Percentiles rank a stretch among this genome's conserved stretches.
phyloP scores from a whole-genome alignment of 495 filamentous ascomycete genomes.

The Parachaetomium inaequale region DNA sequence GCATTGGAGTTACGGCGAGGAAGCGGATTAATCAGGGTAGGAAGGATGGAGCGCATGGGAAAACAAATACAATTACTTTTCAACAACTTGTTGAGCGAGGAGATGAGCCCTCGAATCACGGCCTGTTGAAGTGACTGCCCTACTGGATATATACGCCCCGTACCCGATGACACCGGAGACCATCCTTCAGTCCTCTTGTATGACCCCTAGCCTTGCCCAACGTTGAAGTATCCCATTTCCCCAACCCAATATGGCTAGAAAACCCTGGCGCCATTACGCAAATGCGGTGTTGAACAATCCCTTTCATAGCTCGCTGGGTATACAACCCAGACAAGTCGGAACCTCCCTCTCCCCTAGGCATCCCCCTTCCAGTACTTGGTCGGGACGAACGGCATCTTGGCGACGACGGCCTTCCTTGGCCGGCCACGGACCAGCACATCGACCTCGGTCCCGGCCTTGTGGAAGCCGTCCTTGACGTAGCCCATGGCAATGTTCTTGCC shows the following conservation, averaged over 20 bases:
- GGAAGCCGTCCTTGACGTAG: conserved; percentile 76
- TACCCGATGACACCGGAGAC: background rate
- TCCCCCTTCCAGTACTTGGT: conserved; percentile 65
- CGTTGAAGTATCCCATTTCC: conserved; percentile 8
- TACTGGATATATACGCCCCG: background rate
- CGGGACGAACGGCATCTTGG: conserved; percentile 91
- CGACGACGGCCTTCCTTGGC: conserved; percentile 70
- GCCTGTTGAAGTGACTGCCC: conserved; percentile 8
- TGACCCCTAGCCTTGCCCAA: background rate
- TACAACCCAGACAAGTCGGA: background rate
- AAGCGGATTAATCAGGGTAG: background rate
- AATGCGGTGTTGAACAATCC: conserved; percentile 24
- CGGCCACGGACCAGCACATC: conserved; percentile 77
- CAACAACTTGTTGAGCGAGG: conserved; percentile 9
- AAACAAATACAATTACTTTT: conserved; percentile 17
- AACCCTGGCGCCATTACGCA: conserved; percentile 8
- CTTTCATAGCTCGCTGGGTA: background rate
- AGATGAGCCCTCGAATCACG: background rate
- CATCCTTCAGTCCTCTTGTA: background rate
- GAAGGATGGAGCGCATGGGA: background rate
- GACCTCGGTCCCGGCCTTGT: conserved; percentile 84
- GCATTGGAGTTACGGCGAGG: conserved; percentile 10
- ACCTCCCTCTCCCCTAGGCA: conserved; percentile 6
- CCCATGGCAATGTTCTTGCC: conserved; percentile 94
- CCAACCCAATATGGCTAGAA: background rate